Base-by-base conservation (phyloP, 2,329 filamentous ascomycete species). In the Fusarium guadeloupense region DNA sequence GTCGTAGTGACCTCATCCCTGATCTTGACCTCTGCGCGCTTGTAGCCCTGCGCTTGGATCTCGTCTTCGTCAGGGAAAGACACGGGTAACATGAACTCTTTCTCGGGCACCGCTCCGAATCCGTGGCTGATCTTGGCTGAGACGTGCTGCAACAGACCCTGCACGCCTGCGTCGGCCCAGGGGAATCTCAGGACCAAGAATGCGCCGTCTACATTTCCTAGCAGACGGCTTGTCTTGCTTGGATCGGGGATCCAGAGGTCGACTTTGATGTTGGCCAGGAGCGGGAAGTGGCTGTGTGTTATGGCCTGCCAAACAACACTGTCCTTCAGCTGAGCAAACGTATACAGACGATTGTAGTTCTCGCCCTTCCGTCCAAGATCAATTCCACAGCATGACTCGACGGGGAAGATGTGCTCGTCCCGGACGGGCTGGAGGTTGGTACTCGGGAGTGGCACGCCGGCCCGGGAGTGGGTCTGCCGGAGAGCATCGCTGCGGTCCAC, bases 271-370 rank as follows among this genome's bases (percentile, higher is more conserved):
- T 87, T 88, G 8, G 91, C 88, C 45, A 98, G 81, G 35, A 82
- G 83, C 2, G 92, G 87, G 64, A 87, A 87, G 64, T 89, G 83
- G 51, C 89, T 80, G 71, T 88, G 85, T 1, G 90, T 92, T 72
- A 92, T 80, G 71, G 91, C 89, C 13, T 87, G 82, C 91, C 91
- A 95, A 20, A 76, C 75, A 64, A 80, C 81, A 41, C 75, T 70
- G 48, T 74, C 73, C 62, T 78, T 58, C 35, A 62, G 79, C 74
- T 93, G 89, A 2, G 90, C 92, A 72, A 97, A 91, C 41, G 87
- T 89, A 78, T 93, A 96, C 66, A 94, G 85, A 6, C 92, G 86
- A 75, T 97, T 93, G 74, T 89, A 90, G n/a, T 72, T 89, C 84
- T 52, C 82, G 48, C 85, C 83, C 56, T 85, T 85, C 58, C 82